Percentiles rank a stretch among this genome's conserved stretches.
Evolutionary conservation across 208 protist species (phyloP).

Genomic region (Trypanosoma cruzi): DNA sequence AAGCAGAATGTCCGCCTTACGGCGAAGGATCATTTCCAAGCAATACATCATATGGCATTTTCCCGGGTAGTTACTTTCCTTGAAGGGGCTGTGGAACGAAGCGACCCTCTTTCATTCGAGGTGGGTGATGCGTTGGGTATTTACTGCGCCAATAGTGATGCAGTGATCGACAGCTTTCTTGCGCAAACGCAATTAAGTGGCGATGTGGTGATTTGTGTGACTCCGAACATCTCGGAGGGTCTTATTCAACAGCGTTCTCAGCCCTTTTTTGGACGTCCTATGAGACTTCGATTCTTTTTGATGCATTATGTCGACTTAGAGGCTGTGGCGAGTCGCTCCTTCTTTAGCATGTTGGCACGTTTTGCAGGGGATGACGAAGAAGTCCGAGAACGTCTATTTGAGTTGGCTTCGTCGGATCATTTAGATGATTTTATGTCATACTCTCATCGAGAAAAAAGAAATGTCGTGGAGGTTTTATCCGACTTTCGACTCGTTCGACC

Average conservation of each 20-base stretch:
- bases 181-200: constrained; percentile 33
- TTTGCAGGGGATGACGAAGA: constrained; percentile 29
- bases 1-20: constrained; percentile 55
- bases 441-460: constrained; percentile 87
- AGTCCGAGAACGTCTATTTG: constrained; percentile 66
- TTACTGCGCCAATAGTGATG: constrained; percentile 60
- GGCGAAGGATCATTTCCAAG: constrained; percentile 58
- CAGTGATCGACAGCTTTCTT: constrained; percentile 64
- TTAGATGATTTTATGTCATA: constrained; percentile 81
- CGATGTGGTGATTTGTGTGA: constrained; percentile 48
- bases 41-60: constrained; percentile 59
- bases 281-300: constrained; percentile 57
- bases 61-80: constrained; percentile 12
- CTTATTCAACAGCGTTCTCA: constrained; percentile 40
- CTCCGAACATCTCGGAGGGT: constrained; percentile 44
- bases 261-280: constrained; percentile 55
- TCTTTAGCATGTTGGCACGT: constrained; percentile 79
- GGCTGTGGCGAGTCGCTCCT: constrained; percentile 67
- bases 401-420: constrained; percentile 58
- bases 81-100: constrained; percentile 15
- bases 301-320: constrained; percentile 81
- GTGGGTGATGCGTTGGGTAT: constrained; percentile 82
- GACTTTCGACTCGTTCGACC: constrained; percentile 67
- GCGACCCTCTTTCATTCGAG: constrained; percentile 39
- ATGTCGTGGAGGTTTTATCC: constrained; percentile 83